Evolutionary conservation across 305 asterid genomes (phyloP), one percentile per base, ranked within the genome.

Genomic region (Solanum hybrid): DNA sequence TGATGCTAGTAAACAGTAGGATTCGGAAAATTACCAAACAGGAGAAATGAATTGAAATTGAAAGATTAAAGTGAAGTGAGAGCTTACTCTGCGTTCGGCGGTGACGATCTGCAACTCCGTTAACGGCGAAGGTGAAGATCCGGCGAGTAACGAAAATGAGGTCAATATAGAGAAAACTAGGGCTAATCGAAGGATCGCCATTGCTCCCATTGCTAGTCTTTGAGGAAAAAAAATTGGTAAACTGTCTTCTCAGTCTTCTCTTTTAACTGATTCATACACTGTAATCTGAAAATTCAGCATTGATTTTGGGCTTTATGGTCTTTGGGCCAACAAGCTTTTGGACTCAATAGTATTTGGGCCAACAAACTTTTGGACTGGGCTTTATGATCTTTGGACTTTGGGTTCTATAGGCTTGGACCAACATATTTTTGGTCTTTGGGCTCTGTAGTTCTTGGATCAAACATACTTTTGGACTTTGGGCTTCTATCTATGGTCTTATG

Each of bases 1-100:
- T 46, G 28, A 82, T 83, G 29, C 18, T 34, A 28, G 36, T 10
- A 11, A 35, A 22, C 26, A 78, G 3, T 78, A 34, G 7, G 33
- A 36, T 5, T n/a, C 14, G 22, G 3, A 79, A 36, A 79, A n/a
- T 79, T n/a, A 79, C 11, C 57, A 79, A 79, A 79, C 57, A 36
- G 22, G 33, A 79, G 57, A 79, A 22, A 22, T n/a, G 86, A 81
- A 42, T 28, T 82, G 37, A 82, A 36, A 46, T 18, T 6, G 18
- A 79, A 34, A 88, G 75, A 57, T 42, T 26, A 22, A 91, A 78
- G 64, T 92, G 57, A 82, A 74, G 86, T 87, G 77, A 64, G 24
- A 80, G 89, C 78, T 92, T 88, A 96, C 99, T 90, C 96, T 95
- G 51, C 99, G 96, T 94, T 97, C 99, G 89, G 99, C 99, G 28